A percentile compares a stretch with the other conserved stretches of the same genome.
Conservation (phyloP, 2,329 filamentous ascomycete species). For the Setomelanomma holmii region DNA sequence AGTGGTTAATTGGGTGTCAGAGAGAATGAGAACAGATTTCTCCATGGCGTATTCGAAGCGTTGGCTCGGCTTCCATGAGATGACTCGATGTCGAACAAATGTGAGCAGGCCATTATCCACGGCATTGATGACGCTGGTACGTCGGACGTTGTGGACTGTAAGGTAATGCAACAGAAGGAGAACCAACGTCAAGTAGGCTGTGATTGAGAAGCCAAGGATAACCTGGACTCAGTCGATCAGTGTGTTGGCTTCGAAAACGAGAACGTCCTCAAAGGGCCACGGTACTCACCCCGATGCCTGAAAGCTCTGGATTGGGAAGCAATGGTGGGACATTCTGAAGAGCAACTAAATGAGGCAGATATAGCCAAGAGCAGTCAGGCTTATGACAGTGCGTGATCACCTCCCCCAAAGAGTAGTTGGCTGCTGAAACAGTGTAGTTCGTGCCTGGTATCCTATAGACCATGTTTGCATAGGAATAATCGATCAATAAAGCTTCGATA, state of each 20-base stretch:
- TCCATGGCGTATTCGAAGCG: constrained; percentile 35
- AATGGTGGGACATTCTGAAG: constrained; percentile 19
- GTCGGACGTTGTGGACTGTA: constrained; percentile 17
- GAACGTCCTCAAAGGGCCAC: not conserved
- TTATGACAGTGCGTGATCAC: constrained; percentile 17
- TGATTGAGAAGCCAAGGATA: constrained; percentile 35
- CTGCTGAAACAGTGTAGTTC: not conserved
- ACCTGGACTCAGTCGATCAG: constrained; percentile 15
- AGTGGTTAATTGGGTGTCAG: constrained; percentile 34
- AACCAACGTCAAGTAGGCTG: constrained; percentile 30
- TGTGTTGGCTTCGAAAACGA: not conserved
- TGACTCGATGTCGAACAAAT: constrained; percentile 17
- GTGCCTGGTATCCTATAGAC: not conserved
- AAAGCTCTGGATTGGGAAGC: constrained; percentile 28
- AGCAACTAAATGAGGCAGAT: constrained; percentile 13
- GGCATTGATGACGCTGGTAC: constrained; percentile 16
- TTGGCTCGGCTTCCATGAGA: constrained; percentile 27
- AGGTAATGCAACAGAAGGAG: constrained; percentile 24
- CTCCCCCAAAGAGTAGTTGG: not conserved
- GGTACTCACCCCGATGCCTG: constrained; percentile 29
- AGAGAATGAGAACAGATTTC: constrained; percentile 37
- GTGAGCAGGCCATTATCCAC: constrained; percentile 22
- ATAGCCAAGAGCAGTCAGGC: constrained; percentile 28
- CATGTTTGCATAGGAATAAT: not conserved
- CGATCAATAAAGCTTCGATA: not conserved